Evolutionary conservation across 768 basidiomycete species (phyloP).

Genomic region (Xerocomellus intermedius): DNA sequence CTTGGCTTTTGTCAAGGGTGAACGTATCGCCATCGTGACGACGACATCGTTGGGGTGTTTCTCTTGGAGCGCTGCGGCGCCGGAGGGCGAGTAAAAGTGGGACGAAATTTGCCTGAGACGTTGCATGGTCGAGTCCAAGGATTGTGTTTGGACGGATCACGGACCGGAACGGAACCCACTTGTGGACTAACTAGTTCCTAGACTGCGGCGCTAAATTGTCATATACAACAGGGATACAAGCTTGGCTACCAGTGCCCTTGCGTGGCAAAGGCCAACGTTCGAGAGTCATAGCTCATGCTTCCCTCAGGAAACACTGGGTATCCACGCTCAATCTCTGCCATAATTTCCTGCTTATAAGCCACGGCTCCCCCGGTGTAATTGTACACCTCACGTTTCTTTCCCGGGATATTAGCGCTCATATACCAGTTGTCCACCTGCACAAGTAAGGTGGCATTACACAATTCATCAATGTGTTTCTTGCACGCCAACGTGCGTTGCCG

Average conservation of each 20-base stretch:
- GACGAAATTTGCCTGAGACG: conserved; percentile 65
- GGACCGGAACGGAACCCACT: too few species aligned
- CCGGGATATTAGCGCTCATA: conserved; percentile 9
- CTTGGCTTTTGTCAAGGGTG: conserved; percentile 72
- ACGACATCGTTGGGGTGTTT: conserved; percentile 77
- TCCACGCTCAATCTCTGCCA: conserved; percentile 6
- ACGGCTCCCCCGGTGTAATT: neutral
- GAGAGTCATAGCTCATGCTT: too few species aligned
- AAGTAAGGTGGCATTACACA: neutral
- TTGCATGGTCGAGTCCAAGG: conserved; percentile 42
- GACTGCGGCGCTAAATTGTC: too few species aligned
- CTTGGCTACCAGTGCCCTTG: too few species aligned
- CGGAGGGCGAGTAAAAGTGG: conserved; percentile 49
- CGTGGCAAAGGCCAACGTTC: too few species aligned
- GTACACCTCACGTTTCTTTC: conserved; percentile 9
- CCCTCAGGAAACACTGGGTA: conserved; percentile 12
- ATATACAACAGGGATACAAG: too few species aligned
- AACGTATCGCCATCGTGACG: conserved; percentile 77
- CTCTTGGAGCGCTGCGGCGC: conserved; percentile 50
- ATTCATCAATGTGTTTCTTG: conserved; percentile 10
- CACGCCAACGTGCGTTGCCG: conserved; percentile 1
- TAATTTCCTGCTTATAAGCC: conserved; percentile 2
- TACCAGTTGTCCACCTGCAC: conserved; percentile 1
- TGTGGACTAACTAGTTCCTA: too few species aligned
- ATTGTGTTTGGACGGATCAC: too few species aligned